Base-by-base conservation (phyloP, 2,329 filamentous ascomycete species). In the Penicillium digitatum region DNA sequence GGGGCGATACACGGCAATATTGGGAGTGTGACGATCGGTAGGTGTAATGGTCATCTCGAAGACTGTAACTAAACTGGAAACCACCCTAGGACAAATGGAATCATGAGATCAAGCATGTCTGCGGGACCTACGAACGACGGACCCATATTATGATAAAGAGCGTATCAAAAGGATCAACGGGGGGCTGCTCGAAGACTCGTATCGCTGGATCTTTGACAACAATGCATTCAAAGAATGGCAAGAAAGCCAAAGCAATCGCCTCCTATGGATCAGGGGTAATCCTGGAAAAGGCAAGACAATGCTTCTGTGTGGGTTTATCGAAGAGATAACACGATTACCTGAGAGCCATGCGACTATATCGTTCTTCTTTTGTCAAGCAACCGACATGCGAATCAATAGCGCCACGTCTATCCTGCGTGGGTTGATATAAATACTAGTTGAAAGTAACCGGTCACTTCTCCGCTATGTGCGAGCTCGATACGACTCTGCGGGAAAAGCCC, bases 361-460 rank as follows among this genome's bases (percentile, higher is more conserved):
- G 2, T 57, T 49, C 40, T 50, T 54, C n/a, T 57, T 81, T 64
- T 81, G 74, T 59, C 71, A 81, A 58, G 66, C 67, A 10, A 72
- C 71, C 5, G 63, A 79, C 39, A n/a, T 52, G 0, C 56, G 63
- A 1, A 47, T 78, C n/a, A 78, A 77, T 56, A 75, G 63, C 43
- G 72, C 73, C 0, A 68, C 60, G 0, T 67, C 75, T 2, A 71
- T 80, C 0, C 60, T 81, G 0, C 70, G 74, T 0, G 75, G 79
- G 0, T 65, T 82, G 0, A 67, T 81, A 0, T 78, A 70, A 43
- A 32, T 73, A 8, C 67, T 82, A 0, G 47, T 75, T 1, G 24
- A 53, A 0, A 62, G 75, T 56, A 59, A 75, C 3, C 64, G 59
- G 34, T 58, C 55, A 3, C 67, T 79, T 1, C 50, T 74, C 3